phyloP scores from a whole-genome alignment of 129 eudicot species.

The Sambucus nigra region DNA sequence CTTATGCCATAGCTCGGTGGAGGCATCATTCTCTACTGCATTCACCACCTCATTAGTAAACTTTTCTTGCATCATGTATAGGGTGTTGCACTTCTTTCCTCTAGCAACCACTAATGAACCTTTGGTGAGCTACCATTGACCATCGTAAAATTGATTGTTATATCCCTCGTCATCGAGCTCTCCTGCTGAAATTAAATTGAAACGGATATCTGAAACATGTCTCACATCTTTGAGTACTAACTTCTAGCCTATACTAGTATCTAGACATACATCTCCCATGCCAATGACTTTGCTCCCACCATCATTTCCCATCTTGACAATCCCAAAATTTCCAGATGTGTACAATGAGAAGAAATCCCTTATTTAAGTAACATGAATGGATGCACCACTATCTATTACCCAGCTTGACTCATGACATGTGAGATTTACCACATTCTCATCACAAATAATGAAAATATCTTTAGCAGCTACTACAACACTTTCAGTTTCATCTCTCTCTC shows the following conservation, averaged over 20 bases:
- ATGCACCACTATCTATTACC: slow-evolving; percentile 12
- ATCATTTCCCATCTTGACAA: slow-evolving; percentile 3
- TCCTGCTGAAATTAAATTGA: no score
- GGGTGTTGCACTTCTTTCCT: no score
- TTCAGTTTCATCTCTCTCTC: background rate
- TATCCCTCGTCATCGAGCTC: no score
- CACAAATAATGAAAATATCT: background rate
- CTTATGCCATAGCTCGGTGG: no score
- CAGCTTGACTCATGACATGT: slow-evolving; percentile 6
- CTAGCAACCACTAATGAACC: no score
- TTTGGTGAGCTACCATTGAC: no score
- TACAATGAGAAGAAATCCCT: slow-evolving; percentile 8
- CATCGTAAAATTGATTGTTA: no score
- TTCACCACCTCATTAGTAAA: no score
- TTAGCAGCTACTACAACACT: background rate
- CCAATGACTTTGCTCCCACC: background rate
- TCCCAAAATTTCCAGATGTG: slow-evolving; percentile 2
- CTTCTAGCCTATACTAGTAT: background rate
- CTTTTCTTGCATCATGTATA: no score
- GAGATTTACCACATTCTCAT: background rate
- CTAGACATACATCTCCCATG: background rate
- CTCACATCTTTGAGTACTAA: background rate
- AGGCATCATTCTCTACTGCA: no score
- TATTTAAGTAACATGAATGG: slow-evolving; percentile 6
- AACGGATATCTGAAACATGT: background rate